Base-by-base conservation (phyloP, 2,329 filamentous ascomycete genomes). In the Erysiphe neolycopersici region DNA sequence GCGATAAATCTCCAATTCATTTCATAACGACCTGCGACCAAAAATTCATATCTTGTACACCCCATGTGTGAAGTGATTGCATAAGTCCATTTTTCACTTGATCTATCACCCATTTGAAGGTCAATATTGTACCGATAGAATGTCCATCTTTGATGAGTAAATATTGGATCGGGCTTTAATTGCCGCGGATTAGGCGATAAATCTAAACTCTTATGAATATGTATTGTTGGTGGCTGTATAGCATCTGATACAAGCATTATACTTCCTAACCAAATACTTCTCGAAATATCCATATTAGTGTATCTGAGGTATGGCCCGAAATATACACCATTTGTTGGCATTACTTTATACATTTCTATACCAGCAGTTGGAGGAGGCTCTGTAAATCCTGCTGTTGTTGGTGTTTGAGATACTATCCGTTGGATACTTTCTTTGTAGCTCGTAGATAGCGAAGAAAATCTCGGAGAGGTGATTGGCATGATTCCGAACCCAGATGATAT, bases 31-130 rank as follows among this genome's bases (percentile, higher is more conserved):
- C 87, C 87, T 17, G 89, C 89, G 16, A 98, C 81, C 17, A 94
- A 68, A 59, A 98, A 98, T 55, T 98, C 89, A 59, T 95, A 98
- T 22, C 89, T 73, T n/a, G 89, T 95, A 61, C 89, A 98, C 31
- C 89, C 89, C 17, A 95, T 66, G 55, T 95, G 85, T 1, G 89
- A 95, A 0, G 89, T 98, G 43, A 98, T 85, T 1, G 89, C 89
- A 56, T 98, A 98, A 0, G 89, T 98, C 89, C 89, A 98, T 56
- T 89, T 79, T 50, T 76, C 71, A 0, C 83, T 79, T 29, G 73
- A 69, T 22, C 67, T 69, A 14, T 95, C 85, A 31, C 79, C 76
- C 89, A 98, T 98, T 47, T 73, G 74, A 40, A 98, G 61, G 48
- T 93, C 81, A 45, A 95, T 61, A 48, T 93, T 84, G 55, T 98